phyloP scores from a whole-genome alignment of 2,329 filamentous ascomycete genomes.

The Cladorrhinum sp. region DNA sequence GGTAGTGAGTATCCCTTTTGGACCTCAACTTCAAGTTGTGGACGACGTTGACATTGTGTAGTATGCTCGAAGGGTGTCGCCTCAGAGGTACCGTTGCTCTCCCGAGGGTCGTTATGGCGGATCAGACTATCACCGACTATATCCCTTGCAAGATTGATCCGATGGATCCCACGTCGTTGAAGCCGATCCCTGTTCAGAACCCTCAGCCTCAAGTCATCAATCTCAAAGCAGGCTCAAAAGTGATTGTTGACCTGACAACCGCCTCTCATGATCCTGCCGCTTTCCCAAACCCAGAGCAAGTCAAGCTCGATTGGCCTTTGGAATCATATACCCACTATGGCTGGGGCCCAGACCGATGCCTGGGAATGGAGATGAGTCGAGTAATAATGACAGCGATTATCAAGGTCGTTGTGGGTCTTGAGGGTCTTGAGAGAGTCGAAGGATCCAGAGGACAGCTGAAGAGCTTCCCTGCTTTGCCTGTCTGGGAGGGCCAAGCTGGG shows the following conservation, averaged over 20 bases:
- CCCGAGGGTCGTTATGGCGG: conserved; percentile 42
- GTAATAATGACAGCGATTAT: conserved; percentile 25
- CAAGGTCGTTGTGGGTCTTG: conserved; percentile 26
- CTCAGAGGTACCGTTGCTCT: conserved; percentile 51
- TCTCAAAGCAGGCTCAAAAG: conserved; percentile 29
- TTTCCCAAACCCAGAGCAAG: conserved; percentile 49
- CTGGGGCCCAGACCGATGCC: too few relatives aligned
- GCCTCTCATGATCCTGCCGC: conserved; percentile 45
- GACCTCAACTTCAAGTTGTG: background rate
- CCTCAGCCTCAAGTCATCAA: conserved; percentile 19
- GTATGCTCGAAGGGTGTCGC: conserved; percentile 53
- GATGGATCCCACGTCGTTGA: too few relatives aligned
- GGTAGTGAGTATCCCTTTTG: conserved; percentile 30
- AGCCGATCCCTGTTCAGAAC: too few relatives aligned
- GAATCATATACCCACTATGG: conserved; percentile 52
- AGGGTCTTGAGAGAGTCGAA: conserved; percentile 25
- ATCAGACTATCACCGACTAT: conserved; percentile 29
- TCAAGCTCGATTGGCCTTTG: conserved; percentile 49
- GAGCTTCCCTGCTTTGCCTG: conserved; percentile 19
- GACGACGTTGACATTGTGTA: conserved; percentile 36
- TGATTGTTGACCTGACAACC: conserved; percentile 50
- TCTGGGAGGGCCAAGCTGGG: conserved; percentile 26
- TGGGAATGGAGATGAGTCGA: conserved; percentile 45
- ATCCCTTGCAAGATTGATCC: too few relatives aligned
- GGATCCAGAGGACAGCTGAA: conserved; percentile 28